A percentile compares a stretch with the other conserved stretches of the same genome.
Conservation (phyloP, 148 eudicot species). For the Vaccinium corymbosum region DNA sequence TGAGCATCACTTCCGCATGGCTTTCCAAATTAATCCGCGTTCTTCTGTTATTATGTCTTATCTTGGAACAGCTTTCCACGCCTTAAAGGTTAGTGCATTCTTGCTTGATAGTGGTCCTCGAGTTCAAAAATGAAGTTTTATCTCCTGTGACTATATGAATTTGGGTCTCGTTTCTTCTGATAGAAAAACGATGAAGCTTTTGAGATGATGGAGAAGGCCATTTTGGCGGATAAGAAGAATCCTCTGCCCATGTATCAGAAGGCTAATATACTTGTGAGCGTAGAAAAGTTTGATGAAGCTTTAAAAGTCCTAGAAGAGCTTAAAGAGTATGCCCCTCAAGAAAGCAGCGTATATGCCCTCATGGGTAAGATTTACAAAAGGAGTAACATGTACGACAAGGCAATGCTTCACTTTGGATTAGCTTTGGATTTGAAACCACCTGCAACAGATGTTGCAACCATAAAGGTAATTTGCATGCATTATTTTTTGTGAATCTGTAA, state of each 20-base stretch:
- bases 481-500: not conserved
- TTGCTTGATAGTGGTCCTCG: not conserved
- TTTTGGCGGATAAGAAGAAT: constrained; percentile 84
- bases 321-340: constrained; percentile 90
- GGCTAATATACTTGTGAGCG: constrained; percentile 75
- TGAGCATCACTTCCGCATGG: constrained; percentile 86
- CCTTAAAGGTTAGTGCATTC: constrained; percentile 60
- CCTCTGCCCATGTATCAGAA: constrained; percentile 96
- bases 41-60: constrained; percentile 95
- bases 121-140: not conserved
- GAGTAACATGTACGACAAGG: constrained; percentile 68
- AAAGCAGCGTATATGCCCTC: constrained; percentile 90
- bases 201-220: constrained; percentile 83
- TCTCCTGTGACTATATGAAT: not conserved
- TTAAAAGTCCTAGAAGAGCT: constrained; percentile 87
- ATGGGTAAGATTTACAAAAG: constrained; percentile 94
- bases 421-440: constrained; percentile 97
- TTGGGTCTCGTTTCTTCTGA: constrained; percentile 1
- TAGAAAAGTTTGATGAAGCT: constrained; percentile 76
- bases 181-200: constrained; percentile 86
- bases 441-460: constrained; percentile 92
- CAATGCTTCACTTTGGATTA: constrained; percentile 96
- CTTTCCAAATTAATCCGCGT: constrained; percentile 71
- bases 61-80: constrained; percentile 93
- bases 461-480: constrained; percentile 58